phyloP scores from a whole-genome alignment of 2,329 filamentous ascomycete genomes.

The Ophiocordyceps camponoti-rufipedis region DNA sequence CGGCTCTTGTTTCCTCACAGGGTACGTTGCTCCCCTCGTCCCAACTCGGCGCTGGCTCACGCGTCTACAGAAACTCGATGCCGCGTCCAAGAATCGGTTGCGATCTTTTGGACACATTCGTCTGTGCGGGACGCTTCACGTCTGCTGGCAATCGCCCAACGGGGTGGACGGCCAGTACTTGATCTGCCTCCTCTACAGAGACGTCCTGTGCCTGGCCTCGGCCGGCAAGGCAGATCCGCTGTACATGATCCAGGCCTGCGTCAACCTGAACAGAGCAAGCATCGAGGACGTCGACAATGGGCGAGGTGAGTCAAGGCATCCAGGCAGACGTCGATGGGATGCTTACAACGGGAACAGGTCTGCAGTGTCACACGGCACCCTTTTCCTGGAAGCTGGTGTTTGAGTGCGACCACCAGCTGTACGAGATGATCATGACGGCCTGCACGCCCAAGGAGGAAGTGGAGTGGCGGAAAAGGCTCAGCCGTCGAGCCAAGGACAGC shows the following conservation, averaged over 20 bases:
- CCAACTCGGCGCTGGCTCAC: background rate
- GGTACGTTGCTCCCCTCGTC: constrained; percentile 21
- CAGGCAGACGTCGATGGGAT: no score
- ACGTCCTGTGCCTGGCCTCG: constrained; percentile 60
- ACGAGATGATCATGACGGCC: constrained; percentile 74
- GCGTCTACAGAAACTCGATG: constrained; percentile 24
- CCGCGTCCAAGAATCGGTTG: constrained; percentile 44
- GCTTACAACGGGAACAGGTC: constrained; percentile 29
- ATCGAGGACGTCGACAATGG: constrained; percentile 61
- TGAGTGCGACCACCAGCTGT: constrained; percentile 55
- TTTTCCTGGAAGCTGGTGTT: constrained; percentile 90
- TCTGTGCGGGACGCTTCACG: constrained; percentile 67
- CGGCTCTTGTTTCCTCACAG: constrained; percentile 57
- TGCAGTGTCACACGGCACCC: constrained; percentile 73
- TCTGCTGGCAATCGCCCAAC: constrained; percentile 59
- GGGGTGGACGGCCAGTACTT: constrained; percentile 63
- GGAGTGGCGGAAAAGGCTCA: constrained; percentile 59
- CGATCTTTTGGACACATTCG: constrained; percentile 63
- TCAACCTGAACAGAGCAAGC: constrained; percentile 46
- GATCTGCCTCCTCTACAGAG: constrained; percentile 67
- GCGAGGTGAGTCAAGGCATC: constrained; percentile 31
- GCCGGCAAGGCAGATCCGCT: constrained; percentile 43
- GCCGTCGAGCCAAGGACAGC: constrained; percentile 28
- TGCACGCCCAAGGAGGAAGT: constrained; percentile 65
- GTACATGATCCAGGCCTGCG: constrained; percentile 59